Conservation (phyloP, 2,329 filamentous ascomycete genomes). For the Epichloe baconii region DNA sequence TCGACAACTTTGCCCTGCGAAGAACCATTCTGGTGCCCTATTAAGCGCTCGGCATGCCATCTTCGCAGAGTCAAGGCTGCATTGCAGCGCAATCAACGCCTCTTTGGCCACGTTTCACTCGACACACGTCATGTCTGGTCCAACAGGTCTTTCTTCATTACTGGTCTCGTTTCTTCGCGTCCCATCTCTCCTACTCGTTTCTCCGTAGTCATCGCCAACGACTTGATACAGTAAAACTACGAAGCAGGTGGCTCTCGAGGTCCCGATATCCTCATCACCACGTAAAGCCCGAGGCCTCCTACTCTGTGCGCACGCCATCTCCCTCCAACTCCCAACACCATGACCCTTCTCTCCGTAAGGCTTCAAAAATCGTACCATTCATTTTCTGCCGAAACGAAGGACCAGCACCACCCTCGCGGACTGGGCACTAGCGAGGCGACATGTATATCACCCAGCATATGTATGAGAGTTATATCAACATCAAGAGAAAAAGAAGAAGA, state of each 20-base stretch:
- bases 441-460: neutral
- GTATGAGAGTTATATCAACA: constrained; percentile 3
- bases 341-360: neutral
- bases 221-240: neutral
- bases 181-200: neutral
- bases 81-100: too few species aligned
- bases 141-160: neutral
- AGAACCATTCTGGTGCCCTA: too few species aligned
- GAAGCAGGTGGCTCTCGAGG: neutral
- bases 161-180: neutral
- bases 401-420: neutral
- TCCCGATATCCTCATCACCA: neutral
- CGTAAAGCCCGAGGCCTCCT: neutral
- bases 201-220: neutral
- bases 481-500: neutral
- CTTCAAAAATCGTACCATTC: neutral
- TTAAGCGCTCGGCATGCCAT: too few species aligned
- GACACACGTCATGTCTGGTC: neutral
- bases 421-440: neutral
- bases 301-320: neutral
- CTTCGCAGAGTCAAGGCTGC: too few species aligned
- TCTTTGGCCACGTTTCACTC: too few species aligned
- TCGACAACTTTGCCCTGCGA: too few species aligned
- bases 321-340: neutral
- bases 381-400: neutral